Evolutionary conservation across 495 filamentous ascomycete species (phyloP).

Genomic region (Penicillium fimorum): DNA sequence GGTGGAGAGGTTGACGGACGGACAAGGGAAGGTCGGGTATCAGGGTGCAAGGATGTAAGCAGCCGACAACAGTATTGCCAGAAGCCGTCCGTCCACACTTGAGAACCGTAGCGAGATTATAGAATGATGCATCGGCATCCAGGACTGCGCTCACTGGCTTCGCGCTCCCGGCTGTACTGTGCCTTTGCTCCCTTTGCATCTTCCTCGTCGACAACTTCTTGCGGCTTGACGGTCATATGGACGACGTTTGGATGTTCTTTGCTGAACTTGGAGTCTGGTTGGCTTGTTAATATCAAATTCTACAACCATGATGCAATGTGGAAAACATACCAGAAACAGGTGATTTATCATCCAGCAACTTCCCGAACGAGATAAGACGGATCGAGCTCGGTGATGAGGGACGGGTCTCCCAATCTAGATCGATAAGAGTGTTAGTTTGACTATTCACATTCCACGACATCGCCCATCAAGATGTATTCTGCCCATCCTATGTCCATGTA

Average conservation of each 20-base stretch:
- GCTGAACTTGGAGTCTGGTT: constrained; percentile 74
- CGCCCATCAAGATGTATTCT: neutral
- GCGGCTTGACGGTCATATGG: constrained; percentile 89
- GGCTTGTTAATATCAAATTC: constrained; percentile 6
- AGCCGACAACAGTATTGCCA: neutral
- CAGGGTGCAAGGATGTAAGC: neutral
- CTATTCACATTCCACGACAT: neutral
- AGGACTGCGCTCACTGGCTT: constrained; percentile 60
- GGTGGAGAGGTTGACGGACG: neutral
- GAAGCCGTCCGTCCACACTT: neutral
- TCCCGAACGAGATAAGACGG: constrained; percentile 83
- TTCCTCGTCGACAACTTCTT: constrained; percentile 87
- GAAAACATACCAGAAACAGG: constrained; percentile 63
- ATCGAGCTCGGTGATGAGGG: constrained; percentile 82
- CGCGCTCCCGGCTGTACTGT: constrained; percentile 55
- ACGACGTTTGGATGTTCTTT: constrained; percentile 74
- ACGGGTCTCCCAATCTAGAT: constrained; percentile 76
- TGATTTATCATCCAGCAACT: constrained; percentile 82
- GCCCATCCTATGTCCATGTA: neutral
- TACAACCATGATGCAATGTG: neutral
- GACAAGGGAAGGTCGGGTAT: neutral
- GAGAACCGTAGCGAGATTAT: constrained; percentile 40
- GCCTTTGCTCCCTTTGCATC: constrained; percentile 75
- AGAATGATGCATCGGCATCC: constrained; percentile 80
- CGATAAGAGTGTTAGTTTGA: constrained; percentile 8